phyloP scores from a whole-genome alignment of 2,329 filamentous ascomycete genomes.

The Penicillium sp. region DNA sequence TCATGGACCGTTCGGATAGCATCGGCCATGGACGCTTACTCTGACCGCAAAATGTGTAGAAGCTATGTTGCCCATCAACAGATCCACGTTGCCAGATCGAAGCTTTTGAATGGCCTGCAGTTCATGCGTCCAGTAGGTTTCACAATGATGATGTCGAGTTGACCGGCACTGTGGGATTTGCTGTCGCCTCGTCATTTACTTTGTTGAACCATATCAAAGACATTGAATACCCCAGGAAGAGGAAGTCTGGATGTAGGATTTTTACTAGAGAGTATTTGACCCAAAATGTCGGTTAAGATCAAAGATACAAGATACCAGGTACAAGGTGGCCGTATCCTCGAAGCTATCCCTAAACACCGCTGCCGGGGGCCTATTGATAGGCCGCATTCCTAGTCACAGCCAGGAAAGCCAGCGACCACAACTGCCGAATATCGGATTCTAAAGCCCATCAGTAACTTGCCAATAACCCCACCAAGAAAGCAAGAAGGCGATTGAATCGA shows the following conservation, averaged over 20 bases:
- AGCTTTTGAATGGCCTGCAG: background rate
- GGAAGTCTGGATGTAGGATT: too few relatives aligned
- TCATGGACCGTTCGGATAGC: background rate
- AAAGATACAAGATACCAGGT: too few relatives aligned
- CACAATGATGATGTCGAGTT: constrained; percentile 18
- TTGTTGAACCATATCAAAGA: too few relatives aligned
- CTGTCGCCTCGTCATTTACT: background rate
- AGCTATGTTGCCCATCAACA: background rate
- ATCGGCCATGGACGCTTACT: background rate
- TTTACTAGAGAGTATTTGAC: too few relatives aligned
- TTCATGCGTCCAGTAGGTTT: constrained; percentile 17
- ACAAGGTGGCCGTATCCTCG: too few relatives aligned
- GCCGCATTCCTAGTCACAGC: constrained; percentile 16
- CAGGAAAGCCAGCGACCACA: constrained; percentile 22
- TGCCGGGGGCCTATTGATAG: constrained; percentile 2
- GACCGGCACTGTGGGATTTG: constrained; percentile 1
- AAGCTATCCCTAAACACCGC: too few relatives aligned
- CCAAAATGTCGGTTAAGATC: too few relatives aligned
- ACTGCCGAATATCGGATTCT: constrained; percentile 24
- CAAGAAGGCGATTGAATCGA: background rate
- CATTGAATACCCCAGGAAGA: too few relatives aligned
- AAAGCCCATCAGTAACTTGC: background rate
- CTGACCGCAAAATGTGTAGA: background rate
- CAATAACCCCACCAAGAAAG: too few relatives aligned
- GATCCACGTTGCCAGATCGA: background rate